Evolutionary conservation across 2,329 filamentous ascomycete genomes (phyloP), one percentile per base, ranked within the genome.

Genomic region (Nigrospora sphaerica): DNA sequence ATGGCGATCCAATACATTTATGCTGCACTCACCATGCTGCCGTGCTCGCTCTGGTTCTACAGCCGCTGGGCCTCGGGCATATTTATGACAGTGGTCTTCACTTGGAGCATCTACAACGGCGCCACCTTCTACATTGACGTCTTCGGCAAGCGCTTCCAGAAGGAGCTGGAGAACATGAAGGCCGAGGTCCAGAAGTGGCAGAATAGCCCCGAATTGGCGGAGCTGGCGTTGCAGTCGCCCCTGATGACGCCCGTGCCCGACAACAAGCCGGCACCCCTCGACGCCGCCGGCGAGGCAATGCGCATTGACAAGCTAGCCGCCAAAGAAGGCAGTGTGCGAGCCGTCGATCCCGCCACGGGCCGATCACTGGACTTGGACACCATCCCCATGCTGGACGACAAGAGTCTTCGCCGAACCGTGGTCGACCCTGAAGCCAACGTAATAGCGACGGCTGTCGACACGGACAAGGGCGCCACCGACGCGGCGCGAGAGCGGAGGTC

Each of bases 71-170:
- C 88, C 0, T 93, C 87, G 36, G 81, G 84, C 2, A 54, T 64
- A 0, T 98, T 96, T 67, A 73, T 98, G 39, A 73, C 85, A 46
- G 69, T 80, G 3, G 83, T 98, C n/a, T 97, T 98, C 61, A 75
- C 81, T 38, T 96, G 91, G 90, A 95, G 88, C 56, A 86, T 96
- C 46, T 95, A 96, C 71, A 98, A 98, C 57, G 93, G 93, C 32
- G 89, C 93, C 16, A 97, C 91, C 1, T 98, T 87, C 66, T 98
- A 98, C 67, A 97, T 98, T 60, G 93, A 98, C 58, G 88, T 97
- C 2, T 98, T 97, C 63, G 93, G 95, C 45, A 95, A 88, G 58
- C 82, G 91, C 3, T 97, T 98, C 74, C 89, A 98, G 72, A 95
- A 92, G 62, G 93, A 98, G 65, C 75, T 98, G 12, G 91, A 98